Evolutionary conservation across 768 basidiomycete genomes (phyloP).

Genomic region (Trametes gibbosa): DNA sequence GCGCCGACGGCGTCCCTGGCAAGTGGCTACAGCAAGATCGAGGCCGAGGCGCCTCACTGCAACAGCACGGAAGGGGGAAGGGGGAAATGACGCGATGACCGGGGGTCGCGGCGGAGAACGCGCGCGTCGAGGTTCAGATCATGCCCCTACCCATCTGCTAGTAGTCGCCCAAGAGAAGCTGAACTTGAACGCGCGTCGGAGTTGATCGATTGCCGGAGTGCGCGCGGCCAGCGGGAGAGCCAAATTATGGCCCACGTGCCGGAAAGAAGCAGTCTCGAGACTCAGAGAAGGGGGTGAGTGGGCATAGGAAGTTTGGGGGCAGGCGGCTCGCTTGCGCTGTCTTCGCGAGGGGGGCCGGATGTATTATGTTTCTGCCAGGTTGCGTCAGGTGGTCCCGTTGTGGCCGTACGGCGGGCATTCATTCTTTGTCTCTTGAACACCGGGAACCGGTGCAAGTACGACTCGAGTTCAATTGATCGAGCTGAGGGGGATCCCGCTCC

Average conservation of each 20-base stretch:
- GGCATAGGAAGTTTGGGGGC: background rate
- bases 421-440: too few relatives aligned
- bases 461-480: too few relatives aligned
- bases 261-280: background rate
- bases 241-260: background rate
- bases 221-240: background rate
- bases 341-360: background rate
- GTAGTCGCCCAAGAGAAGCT: background rate
- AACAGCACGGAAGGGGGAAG: too few relatives aligned
- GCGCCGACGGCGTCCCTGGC: background rate
- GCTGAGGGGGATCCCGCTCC: too few relatives aligned
- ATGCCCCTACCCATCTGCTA: too few relatives aligned
- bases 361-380: background rate
- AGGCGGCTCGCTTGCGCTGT: background rate
- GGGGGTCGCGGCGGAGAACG: conserved; percentile 4
- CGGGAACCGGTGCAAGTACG: too few relatives aligned
- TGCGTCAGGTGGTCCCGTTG: background rate
- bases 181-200: background rate
- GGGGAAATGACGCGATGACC: conserved; percentile 1
- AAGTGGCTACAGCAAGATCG: background rate
- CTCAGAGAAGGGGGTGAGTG: background rate
- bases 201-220: conserved; percentile 2
- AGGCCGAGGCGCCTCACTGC: too few relatives aligned
- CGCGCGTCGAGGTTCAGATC: too few relatives aligned
- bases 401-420: too few relatives aligned